These are phyloP conservation scores for Podospora australis DNA, from an alignment of 495 filamentous ascomycete genomes.

Conservation along the genomic window DNA sequence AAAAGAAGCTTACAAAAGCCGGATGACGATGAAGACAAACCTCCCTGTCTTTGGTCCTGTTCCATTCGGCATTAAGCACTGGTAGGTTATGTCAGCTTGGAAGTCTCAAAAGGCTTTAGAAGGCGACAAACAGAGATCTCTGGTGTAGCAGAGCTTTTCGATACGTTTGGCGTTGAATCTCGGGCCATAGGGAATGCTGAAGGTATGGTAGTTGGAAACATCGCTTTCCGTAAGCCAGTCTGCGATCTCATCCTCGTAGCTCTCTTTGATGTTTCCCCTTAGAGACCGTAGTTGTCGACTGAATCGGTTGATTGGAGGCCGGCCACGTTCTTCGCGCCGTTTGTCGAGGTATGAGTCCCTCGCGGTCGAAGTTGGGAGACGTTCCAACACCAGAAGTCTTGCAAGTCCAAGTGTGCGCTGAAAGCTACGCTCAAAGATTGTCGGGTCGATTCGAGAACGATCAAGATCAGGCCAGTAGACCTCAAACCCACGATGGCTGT, in stretches of 20 bases:
- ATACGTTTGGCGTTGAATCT: constrained; percentile 66
- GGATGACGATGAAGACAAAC: constrained; percentile 76
- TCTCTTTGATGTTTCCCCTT: constrained; percentile 61
- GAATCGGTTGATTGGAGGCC: constrained; percentile 39
- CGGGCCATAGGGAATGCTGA: constrained; percentile 68
- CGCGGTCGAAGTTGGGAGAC: constrained; percentile 57
- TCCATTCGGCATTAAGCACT: constrained; percentile 87
- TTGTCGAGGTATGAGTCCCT: constrained; percentile 61
- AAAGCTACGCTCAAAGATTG: constrained; percentile 77
- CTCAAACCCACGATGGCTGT: constrained; percentile 76
- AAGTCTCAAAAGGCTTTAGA: no score
- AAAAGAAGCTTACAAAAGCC: no score
- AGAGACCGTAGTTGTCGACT: constrained; percentile 22
- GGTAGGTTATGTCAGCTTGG: no score
- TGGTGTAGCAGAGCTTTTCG: constrained; percentile 70
- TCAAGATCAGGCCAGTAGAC: constrained; percentile 70
- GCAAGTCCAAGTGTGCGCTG: constrained; percentile 68
- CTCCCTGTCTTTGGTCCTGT: constrained; percentile 59
- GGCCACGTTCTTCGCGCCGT: constrained; percentile 61
- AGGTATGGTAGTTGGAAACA: constrained; percentile 69
- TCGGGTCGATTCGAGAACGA: constrained; percentile 66
- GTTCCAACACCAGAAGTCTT: constrained; percentile 70
- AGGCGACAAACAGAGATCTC: no score
- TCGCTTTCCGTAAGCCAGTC: constrained; percentile 74
- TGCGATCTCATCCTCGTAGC: constrained; percentile 66